Evolutionary conservation across 352 stramenopile species (phyloP), one percentile per base, ranked within the genome.

Genomic region (Thalassiosira livingstoniorum): DNA sequence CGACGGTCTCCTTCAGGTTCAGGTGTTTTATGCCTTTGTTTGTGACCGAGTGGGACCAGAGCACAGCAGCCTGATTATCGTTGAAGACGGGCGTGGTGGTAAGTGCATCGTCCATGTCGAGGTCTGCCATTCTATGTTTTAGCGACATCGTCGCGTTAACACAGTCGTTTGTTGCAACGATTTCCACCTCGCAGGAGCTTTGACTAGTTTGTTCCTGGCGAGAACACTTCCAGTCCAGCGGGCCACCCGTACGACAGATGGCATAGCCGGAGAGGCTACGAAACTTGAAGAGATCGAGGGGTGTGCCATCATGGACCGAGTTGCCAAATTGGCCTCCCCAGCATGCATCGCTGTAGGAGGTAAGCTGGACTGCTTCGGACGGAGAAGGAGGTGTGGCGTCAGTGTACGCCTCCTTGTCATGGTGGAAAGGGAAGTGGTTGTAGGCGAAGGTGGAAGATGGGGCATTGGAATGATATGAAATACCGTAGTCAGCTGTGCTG

Each of bases 171-270:
- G 37, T 70, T 21, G 62, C 62, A 37, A 18, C 23, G 35, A 80
- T 67, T 54, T 80, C 61, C 15, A 62, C 51, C 51, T 80, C 61
- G 27, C 72, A 80, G 23, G 61, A 80, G 27, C 39, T 75, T 18
- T 29, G 58, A 25, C 55, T 61, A 42, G 34, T 70, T 31, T 25
- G 37, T 11, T 63, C 43, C 31, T 80, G 53, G 21, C 64, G 51
- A 32, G 35, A 23, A 42, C 18, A 31, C 4, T 29, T 64, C 60
- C 72, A 80, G 23, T 21, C 45, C 32, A 80, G 35, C 2, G 61
- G 72, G 23, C 61, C 61, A 25, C 72, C 72, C 11, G 1, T 31
- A 2, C n/a, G 25, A 23, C 51, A 34, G 2, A 75, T 32, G 45
- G 75, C n/a, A 32, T 23, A 47, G 10, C 72, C 72, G 1, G 31